Conservation (phyloP, 2,329 filamentous ascomycete genomes). For the Colletotrichum brevisporum region DNA sequence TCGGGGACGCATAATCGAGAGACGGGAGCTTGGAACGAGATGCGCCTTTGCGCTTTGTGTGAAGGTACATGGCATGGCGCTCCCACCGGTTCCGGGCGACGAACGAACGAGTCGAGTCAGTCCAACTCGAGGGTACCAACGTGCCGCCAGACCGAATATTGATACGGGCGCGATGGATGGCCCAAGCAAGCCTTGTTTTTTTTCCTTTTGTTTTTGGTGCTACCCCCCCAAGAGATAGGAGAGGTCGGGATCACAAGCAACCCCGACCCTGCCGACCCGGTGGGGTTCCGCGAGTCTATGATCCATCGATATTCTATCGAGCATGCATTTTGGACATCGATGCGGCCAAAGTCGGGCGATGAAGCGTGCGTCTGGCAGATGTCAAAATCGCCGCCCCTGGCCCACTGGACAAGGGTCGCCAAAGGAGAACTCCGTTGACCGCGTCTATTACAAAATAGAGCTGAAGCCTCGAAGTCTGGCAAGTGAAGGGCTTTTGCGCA, state of each 20-base stretch:
- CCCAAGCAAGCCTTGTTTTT: slow-evolving; percentile 7
- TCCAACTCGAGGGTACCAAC: background rate
- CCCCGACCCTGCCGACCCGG: slow-evolving; percentile 29
- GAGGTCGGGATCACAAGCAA: slow-evolving; percentile 36
- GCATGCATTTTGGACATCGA: slow-evolving; percentile 34
- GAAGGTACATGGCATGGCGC: slow-evolving; percentile 25
- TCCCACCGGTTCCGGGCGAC: slow-evolving; percentile 22
- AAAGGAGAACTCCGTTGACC: slow-evolving; percentile 9
- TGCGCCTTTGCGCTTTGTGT: slow-evolving; percentile 21
- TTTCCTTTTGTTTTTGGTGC: background rate
- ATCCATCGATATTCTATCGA: slow-evolving; percentile 36
- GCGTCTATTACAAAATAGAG: background rate
- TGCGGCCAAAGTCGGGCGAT: slow-evolving; percentile 36
- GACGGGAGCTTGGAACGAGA: slow-evolving; percentile 8
- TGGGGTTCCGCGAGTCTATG: slow-evolving; percentile 40
- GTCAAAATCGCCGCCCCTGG: slow-evolving; percentile 33
- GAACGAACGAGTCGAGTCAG: slow-evolving; percentile 21
- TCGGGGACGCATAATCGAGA: slow-evolving; percentile 19
- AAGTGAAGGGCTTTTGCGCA: background rate
- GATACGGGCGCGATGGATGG: slow-evolving; percentile 34
- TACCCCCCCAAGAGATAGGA: slow-evolving; percentile 23
- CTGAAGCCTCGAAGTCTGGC: background rate
- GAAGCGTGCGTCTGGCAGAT: slow-evolving; percentile 33
- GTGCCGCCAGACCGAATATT: slow-evolving; percentile 31
- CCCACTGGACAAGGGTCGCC: background rate